Evolutionary conservation across 352 stramenopile species (phyloP), one percentile per base, ranked within the genome.

Genomic region (Globisporangium cystogenes): DNA sequence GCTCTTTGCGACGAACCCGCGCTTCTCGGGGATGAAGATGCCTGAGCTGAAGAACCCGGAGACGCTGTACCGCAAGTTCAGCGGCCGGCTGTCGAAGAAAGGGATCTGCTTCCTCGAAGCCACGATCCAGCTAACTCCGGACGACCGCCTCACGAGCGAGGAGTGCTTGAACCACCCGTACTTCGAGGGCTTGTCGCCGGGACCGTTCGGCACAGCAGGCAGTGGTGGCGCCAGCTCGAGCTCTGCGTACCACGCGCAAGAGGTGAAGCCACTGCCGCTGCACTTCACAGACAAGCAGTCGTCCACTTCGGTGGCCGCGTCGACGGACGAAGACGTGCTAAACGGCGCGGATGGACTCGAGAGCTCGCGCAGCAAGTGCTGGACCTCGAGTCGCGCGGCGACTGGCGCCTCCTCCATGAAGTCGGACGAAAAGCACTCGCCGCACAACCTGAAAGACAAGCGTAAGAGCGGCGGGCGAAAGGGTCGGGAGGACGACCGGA

Each of bases 21-120:
- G 91, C 2, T 98, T 98, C 51, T 87, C 86, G 0, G 91, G 92
- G 0, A 68, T 98, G 26, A 97, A 96, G 53, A 97, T 98, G 52
- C 88, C 87, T 4, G 90, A 97, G 46, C 94, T 97, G 52, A 94
- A 81, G 53, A 63, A 84, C n/a, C 86, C 90, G 7, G 93, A 98
- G 66, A 97, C 90, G 14, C 55, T 98, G 23, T 72, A 96, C 60
- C 86, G 89, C 50, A 93, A 91, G 48, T 98, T 95, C 52, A 84
- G 87, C 29, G 87, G 90, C 1, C 90, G 87, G 1, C 47, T 98
- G 14, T 85, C 76, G 21, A 94, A 95, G 64, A 76, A 79, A 41
- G 87, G 79, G 1, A 76, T 96, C 21, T 68, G 57, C 46, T 96
- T 97, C 51, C 63, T 96, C 16, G 73, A 90, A 59, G 62, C 67